Base-by-base conservation (phyloP, 2,329 filamentous ascomycete genomes). In the Thelonectria blattea region DNA sequence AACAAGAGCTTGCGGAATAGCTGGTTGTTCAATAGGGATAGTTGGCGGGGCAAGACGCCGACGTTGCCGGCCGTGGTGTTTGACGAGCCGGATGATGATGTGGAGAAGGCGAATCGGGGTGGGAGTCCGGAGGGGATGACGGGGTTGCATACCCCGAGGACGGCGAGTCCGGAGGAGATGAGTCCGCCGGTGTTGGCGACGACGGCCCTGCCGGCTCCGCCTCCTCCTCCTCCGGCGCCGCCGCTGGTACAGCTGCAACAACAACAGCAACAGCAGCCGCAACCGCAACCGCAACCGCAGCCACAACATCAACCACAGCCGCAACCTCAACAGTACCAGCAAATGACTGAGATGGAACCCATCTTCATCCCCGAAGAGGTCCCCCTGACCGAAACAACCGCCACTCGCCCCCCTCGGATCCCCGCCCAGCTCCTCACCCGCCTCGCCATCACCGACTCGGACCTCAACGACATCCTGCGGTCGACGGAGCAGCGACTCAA, bases 401-500 rank as follows among this genome's bases (percentile, higher is more conserved):
- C 56, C 11, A 39, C n/a, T 3, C 53, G 57, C 11, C 52, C 68
- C 11, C 52, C 68, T 11, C 48, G 62, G 24, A 41, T 48, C 17
- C 64, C 65, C 1, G 64, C 62, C 6, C 64, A 62, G 48, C 61
- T 65, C 6, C 67, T 65, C 30, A 51, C 71, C 11, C 62, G 68
- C 30, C 63, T 65, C 2, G 71, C 69, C 3, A 65, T 63, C 18
- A 73, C 82, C 0, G 83, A 85, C 63, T 76, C 79, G 11, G 82
- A 82, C 1, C 69, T 87, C 24, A 75, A 79, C 1, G 75, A 81
- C 60, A 86, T 87, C 27, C 73, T 87, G 32, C 77, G 76, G 45
- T 82, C 78, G 34, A 87, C 84, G 1, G 84, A 85, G 24, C 75
- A 80, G 72, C 75, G 83, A 10, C 75, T 86, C 14, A 74, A 78